Evolutionary conservation across 257 asterid species (phyloP).

Genomic region (Agastache rugosa): DNA sequence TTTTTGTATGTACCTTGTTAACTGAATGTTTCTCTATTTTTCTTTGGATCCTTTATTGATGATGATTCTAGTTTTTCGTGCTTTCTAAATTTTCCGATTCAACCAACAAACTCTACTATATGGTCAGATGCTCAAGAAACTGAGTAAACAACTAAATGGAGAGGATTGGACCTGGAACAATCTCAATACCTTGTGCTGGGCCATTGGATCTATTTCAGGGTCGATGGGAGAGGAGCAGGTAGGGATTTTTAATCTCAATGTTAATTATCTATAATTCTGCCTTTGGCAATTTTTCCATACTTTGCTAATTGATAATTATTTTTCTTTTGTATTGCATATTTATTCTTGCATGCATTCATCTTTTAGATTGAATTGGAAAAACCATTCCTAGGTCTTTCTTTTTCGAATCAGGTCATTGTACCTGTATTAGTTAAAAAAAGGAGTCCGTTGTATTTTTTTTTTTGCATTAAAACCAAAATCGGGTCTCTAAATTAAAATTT

Average conservation of each 20-base stretch:
- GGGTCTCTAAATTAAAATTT: background rate
- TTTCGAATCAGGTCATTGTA: too few relatives aligned
- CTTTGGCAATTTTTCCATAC: background rate
- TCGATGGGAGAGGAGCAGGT: conserved; percentile 99
- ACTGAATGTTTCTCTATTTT: background rate
- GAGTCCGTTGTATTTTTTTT: background rate
- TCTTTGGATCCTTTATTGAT: conserved; percentile 2
- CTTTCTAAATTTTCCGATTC: background rate
- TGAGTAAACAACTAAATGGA: conserved; percentile 83
- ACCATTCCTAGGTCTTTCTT: background rate
- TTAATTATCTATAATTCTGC: conserved; percentile 8
- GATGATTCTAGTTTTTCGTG: conserved; percentile 1
- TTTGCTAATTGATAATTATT: background rate
- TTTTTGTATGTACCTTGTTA: conserved; percentile 13
- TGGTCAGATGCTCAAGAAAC: conserved; percentile 82
- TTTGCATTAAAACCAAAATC: background rate
- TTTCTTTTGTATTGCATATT: background rate
- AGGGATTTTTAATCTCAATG: background rate
- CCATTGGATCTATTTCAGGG: conserved; percentile 98
- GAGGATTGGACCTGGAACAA: conserved; percentile 99
- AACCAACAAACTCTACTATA: conserved; percentile 6
- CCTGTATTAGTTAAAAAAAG: background rate
- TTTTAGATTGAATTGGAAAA: background rate
- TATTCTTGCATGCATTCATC: background rate
- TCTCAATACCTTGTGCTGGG: conserved; percentile 98